Evolutionary conservation across 495 filamentous ascomycete species (phyloP), one percentile per base, ranked within the genome.

Genomic region (Xylaria scruposa): DNA sequence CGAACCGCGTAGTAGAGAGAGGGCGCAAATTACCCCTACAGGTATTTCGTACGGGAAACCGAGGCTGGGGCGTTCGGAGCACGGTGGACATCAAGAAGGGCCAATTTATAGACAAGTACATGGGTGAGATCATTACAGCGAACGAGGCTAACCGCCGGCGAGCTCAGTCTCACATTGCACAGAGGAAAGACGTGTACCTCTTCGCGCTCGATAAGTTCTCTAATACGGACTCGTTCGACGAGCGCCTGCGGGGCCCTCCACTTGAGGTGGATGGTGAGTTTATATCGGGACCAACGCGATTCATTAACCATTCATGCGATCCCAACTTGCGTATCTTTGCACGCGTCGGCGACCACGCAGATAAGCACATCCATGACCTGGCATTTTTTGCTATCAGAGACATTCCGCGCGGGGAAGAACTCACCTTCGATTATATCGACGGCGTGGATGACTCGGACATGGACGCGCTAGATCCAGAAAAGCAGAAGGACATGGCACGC

Each of bases 401-500:
- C 44, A 94, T 99, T 36, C 81, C 85, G 0, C 85, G 88, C 2
- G 85, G 84, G 3, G 90, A 89, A 7, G 95, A 98, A 77, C 75
- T 98, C 13, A 97, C 93, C 0, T 97, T 98, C 67, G 93, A 97
- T 75, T 98, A 98, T 73, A 87, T 90, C 60, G 88, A 90, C 59
- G 87, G 86, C 3, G 75, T 83, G 8, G 82, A 85, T 4, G 83
- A 81, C 31, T 78, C 79, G 58, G 83, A 86, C 15, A 80, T 83
- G 13, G 83, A 86, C 19, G 85, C 88, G 7, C 81, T 86, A 0
- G 84, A 88, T 67, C 84, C 85, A 31, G 74, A 75, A 62, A 83
- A 85, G 72, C 77, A 76, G 51, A 84, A 77, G 65, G 77, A 82
- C 56, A 88, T 76, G 87, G 83, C 90, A 2, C 82, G 80, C 59